These are phyloP conservation scores for Inosperma sp. DNA, from an alignment of 768 basidiomycete genomes.

Conservation along the genomic window DNA sequence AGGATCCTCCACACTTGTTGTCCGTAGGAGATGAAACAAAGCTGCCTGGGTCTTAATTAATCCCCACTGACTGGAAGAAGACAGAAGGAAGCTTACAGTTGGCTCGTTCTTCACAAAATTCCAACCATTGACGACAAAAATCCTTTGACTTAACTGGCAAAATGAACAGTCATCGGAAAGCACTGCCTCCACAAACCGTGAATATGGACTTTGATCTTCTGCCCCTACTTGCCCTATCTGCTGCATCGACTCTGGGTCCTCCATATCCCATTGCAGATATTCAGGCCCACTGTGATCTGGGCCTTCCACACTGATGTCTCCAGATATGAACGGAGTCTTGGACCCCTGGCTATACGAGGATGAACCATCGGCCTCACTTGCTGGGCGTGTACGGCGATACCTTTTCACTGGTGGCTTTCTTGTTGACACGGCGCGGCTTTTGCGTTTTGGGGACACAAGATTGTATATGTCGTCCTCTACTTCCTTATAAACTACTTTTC, in stretches of 20 bases:
- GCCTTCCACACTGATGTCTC: no score
- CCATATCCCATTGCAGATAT: no score
- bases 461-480: no score
- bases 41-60: neutral
- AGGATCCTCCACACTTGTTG: neutral
- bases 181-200: neutral
- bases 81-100: neutral
- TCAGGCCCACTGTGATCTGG: no score
- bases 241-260: neutral
- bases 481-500: no score
- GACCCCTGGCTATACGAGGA: no score
- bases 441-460: no score
- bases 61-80: neutral
- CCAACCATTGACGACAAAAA: slow-evolving; percentile 8
- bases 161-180: neutral
- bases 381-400: no score
- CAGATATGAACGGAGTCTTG: no score
- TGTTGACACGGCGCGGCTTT: no score
- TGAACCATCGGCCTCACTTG: no score
- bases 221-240: neutral
- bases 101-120: neutral
- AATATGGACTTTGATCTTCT: neutral
- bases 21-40: slow-evolving; percentile 5
- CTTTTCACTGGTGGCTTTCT: no score
- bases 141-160: neutral